Evolutionary conservation across 1,284 basidiomycete species (phyloP).

Genomic region (Phaffia rhodozyma): DNA sequence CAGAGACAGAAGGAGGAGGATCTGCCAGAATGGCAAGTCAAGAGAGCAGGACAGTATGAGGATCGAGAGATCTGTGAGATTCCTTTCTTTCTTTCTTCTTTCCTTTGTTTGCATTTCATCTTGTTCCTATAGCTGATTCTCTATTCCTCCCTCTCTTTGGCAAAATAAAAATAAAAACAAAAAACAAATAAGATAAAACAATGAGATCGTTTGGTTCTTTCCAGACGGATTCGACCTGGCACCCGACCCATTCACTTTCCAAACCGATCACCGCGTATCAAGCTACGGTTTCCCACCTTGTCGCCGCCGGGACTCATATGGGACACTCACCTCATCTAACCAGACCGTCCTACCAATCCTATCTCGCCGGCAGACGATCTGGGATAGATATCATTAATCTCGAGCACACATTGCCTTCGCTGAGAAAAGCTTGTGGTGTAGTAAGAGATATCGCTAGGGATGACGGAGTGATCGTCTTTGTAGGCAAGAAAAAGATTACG

Average conservation of each 20-base stretch:
- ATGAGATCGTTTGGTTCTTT: too few relatives aligned
- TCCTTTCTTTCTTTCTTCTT: too few relatives aligned
- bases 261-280: constrained; percentile 50
- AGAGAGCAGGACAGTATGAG: too few relatives aligned
- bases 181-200: too few relatives aligned
- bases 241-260: constrained; percentile 45
- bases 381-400: constrained; percentile 91
- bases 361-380: constrained; percentile 82
- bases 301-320: constrained; percentile 87
- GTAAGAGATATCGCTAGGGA: constrained; percentile 67
- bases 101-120: too few relatives aligned
- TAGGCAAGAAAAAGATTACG: constrained; percentile 73
- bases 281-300: constrained; percentile 72
- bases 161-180: too few relatives aligned
- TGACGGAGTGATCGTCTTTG: constrained; percentile 78
- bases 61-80: too few relatives aligned
- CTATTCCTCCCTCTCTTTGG: too few relatives aligned
- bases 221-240: not conserved
- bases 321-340: constrained; percentile 75
- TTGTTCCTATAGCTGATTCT: too few relatives aligned
- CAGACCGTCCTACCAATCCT: constrained; percentile 80
- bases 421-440: constrained; percentile 79
- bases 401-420: constrained; percentile 80
- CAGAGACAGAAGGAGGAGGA: too few relatives aligned
- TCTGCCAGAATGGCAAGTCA: too few relatives aligned